Evolutionary conservation across 495 filamentous ascomycete genomes (phyloP), one percentile per base, ranked within the genome.

Genomic region (Lichenothelia convexa): DNA sequence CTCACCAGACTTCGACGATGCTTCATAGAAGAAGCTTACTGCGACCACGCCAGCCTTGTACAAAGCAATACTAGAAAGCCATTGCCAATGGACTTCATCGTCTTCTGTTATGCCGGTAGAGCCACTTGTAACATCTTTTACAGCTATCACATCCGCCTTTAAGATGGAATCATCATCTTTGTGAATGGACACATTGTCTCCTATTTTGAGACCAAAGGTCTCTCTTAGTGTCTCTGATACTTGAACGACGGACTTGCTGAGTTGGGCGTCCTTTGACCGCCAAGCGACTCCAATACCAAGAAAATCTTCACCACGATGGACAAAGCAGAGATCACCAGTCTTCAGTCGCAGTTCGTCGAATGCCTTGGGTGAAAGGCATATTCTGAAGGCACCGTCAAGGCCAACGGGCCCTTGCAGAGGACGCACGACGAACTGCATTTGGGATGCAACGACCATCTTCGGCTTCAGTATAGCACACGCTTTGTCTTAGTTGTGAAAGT

Each of bases 361-460:
- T 18, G 68, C 68, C 9, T 75, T 68, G 26, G 65, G 63, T n/a
- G 71, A 71, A 15, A 86, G 59, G 45, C 78, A 71, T 31, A 86
- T 56, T 23, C 75, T 65, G 44, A 79, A 78, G 8, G 66, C 63
- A 49, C 71, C 69, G 52, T 66, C 42, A 60, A 57, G 38, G 6
- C 16, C 16, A 9, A 6, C 16, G 16, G 16, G 16, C 9, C 30
- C 9, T 7, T 13, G 7, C 24, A 27, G 24, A 27, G 24, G 24
- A 27, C 24, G 24, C 24, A 27, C 7, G 7, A 13, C 24, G 13
- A 27, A 27, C 15, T 29, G 24, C 9, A 11, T 11, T 29, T 9
- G 24, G 2, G 15, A 29, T 29, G 9, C 15, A 1, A 11, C 24
- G 15, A 13, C 15, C 24, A 29, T 29, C 24, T 29, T 13, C 1